Percentiles rank a stretch among this genome's conserved stretches.
These are phyloP conservation scores for Coleophoma cylindrospora DNA, from an alignment of 2,329 filamentous ascomycete species.

Conservation along the genomic window DNA sequence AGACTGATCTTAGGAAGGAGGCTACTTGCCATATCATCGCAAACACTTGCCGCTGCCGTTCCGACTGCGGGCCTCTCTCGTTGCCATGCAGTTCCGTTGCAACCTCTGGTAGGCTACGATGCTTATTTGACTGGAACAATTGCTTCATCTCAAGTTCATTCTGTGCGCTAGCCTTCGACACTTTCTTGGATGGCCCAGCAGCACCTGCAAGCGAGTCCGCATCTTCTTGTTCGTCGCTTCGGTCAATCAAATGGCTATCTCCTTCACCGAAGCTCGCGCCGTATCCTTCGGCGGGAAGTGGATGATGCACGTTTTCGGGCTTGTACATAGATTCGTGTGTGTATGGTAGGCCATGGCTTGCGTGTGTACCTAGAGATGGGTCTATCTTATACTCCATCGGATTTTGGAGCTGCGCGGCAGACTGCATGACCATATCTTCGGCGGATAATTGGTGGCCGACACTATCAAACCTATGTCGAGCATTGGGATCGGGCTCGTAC, in stretches of 20 bases:
- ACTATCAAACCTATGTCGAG: constrained; percentile 21
- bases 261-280: constrained; percentile 49
- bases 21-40: constrained; percentile 78
- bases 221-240: constrained; percentile 50
- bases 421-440: constrained; percentile 56
- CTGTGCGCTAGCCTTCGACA: constrained; percentile 66
- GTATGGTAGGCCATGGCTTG: constrained; percentile 38
- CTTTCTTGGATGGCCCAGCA: constrained; percentile 45
- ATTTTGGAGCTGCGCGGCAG: constrained; percentile 49
- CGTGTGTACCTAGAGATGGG: constrained; percentile 41
- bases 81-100: constrained; percentile 73
- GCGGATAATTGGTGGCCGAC: constrained; percentile 38
- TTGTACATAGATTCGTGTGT: constrained; percentile 34
- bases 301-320: constrained; percentile 36
- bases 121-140: constrained; percentile 64
- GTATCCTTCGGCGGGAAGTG: constrained; percentile 50
- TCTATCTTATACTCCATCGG: constrained; percentile 44
- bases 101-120: constrained; percentile 64
- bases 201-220: constrained; percentile 44
- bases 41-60: constrained; percentile 80
- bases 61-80: constrained; percentile 74
- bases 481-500: constrained; percentile 23
- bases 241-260: constrained; percentile 55
- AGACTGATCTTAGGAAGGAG: not conserved
- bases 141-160: constrained; percentile 79